Conservation (phyloP, 345 rosid species). For the Citrus inodora region DNA sequence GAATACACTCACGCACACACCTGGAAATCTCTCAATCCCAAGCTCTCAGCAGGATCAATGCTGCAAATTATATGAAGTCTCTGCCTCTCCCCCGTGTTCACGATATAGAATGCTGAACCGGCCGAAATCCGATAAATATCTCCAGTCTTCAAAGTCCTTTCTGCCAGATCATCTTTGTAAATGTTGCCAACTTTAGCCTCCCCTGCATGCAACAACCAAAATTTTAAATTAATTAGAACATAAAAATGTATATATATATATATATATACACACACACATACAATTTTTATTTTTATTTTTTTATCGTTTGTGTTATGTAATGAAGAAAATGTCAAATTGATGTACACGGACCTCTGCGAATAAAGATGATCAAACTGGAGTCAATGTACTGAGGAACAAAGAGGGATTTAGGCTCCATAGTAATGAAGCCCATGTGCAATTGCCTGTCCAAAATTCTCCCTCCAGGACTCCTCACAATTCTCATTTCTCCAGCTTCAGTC, state of each 20-base stretch:
- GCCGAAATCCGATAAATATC: conserved; percentile 66
- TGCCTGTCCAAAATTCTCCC: conserved; percentile 49
- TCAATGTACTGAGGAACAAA: conserved; percentile 85
- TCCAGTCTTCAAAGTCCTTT: conserved; percentile 48
- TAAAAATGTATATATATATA: too few relatives aligned
- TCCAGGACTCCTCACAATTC: conserved; percentile 41
- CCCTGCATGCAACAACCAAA: conserved; percentile 42
- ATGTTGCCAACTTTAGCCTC: conserved; percentile 75
- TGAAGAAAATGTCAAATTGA: too few relatives aligned
- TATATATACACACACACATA: too few relatives aligned
- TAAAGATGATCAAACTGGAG: conserved; percentile 65
- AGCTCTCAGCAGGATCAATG: conserved; percentile 69
- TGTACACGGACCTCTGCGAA: conserved; percentile 45
- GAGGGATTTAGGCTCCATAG: conserved; percentile 78
- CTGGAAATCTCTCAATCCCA: conserved; percentile 62
- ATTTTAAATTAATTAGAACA: too few relatives aligned
- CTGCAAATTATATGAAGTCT: conserved; percentile 67
- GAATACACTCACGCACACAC: neutral
- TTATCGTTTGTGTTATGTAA: too few relatives aligned
- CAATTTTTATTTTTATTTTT: too few relatives aligned
- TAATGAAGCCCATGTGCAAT: conserved; percentile 74
- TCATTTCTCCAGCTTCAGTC: conserved; percentile 82
- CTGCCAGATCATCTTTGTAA: conserved; percentile 48
- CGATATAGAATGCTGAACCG: conserved; percentile 79
- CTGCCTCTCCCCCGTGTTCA: conserved; percentile 55